Conservation (phyloP, 2,329 filamentous ascomycete genomes). For the Pseudogymnoascus sp. region DNA sequence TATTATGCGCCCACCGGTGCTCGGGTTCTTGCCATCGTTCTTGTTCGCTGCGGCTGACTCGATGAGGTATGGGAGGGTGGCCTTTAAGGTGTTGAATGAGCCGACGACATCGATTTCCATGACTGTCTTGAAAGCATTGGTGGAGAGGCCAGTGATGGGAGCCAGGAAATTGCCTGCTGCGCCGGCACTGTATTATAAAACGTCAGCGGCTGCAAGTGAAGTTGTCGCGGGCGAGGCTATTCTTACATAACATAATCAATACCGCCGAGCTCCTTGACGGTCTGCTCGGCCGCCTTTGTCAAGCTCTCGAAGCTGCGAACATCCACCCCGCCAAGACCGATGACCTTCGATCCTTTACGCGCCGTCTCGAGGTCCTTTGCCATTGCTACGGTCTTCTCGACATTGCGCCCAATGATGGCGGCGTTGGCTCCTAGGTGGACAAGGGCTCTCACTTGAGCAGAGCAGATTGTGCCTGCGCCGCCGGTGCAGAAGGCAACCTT, state of each 20-base stretch:
- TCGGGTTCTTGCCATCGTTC: conserved; percentile 50
- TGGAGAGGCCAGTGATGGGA: conserved; percentile 69
- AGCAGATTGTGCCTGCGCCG: conserved; percentile 88
- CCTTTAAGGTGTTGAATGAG: conserved; percentile 91
- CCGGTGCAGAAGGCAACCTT: conserved; percentile 95
- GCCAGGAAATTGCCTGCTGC: conserved; percentile 94
- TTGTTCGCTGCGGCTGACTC: conserved; percentile 58
- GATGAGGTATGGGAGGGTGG: conserved; percentile 73
- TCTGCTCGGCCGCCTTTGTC: conserved; percentile 67
- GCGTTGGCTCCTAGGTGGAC: conserved; percentile 88
- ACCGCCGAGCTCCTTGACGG: conserved; percentile 71
- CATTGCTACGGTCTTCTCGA: conserved; percentile 74
- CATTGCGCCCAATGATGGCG: conserved; percentile 85
- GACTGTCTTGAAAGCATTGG: conserved; percentile 90
- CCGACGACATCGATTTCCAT: conserved; percentile 95
- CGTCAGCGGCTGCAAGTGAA: not conserved
- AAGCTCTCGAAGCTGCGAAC: conserved; percentile 69
- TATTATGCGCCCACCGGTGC: conserved; percentile 71
- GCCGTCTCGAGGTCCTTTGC: conserved; percentile 77
- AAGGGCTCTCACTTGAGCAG: conserved; percentile 83
- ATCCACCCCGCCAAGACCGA: conserved; percentile 74
- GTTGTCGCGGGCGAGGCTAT: not conserved
- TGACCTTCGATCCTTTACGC: conserved; percentile 70
- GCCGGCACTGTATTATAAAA: conserved; percentile 56
- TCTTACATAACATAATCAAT: conserved; percentile 88